Conservation (phyloP, 2,329 filamentous ascomycete genomes). For the Seiridium cupressi region DNA sequence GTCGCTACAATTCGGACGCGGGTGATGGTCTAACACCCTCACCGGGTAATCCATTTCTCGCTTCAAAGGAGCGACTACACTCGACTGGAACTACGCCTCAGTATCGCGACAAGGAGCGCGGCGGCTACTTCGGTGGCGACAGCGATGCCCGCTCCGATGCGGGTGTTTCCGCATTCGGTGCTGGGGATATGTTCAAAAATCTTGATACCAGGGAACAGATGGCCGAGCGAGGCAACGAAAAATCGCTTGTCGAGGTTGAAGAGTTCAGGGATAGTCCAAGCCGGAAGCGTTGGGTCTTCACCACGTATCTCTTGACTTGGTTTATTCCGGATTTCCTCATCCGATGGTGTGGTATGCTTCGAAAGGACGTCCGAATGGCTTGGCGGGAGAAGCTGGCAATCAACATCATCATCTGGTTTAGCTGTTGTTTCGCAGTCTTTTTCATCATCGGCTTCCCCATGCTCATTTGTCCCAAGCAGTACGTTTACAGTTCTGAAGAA, state of each 20-base stretch:
- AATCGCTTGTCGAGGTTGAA: slow-evolving; percentile 87
- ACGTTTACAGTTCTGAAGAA: slow-evolving; percentile 81
- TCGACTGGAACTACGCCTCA: slow-evolving; percentile 53
- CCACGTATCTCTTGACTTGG: slow-evolving; percentile 83
- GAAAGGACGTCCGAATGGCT: slow-evolving; percentile 87
- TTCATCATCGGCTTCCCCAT: slow-evolving; percentile 86
- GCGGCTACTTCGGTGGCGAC: slow-evolving; percentile 80
- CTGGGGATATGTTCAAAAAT: slow-evolving; percentile 97
- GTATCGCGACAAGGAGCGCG: slow-evolving; percentile 73
- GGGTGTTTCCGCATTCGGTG: slow-evolving; percentile 84
- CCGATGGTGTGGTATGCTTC: slow-evolving; percentile 73
- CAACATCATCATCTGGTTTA: slow-evolving; percentile 95
- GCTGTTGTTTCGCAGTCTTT: slow-evolving; percentile 75
- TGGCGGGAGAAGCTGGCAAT: slow-evolving; percentile 98
- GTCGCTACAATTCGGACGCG: slow-evolving; percentile 58
- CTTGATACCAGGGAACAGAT: slow-evolving; percentile 91
- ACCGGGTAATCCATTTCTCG: slow-evolving; percentile 59
- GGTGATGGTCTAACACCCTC: slow-evolving; percentile 58
- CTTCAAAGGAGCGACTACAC: slow-evolving; percentile 59
- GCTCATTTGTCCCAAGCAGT: slow-evolving; percentile 86
- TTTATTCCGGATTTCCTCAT: slow-evolving; percentile 84
- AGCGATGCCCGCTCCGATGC: slow-evolving; percentile 87
- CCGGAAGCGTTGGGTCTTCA: slow-evolving; percentile 86
- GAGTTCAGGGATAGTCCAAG: slow-evolving; percentile 73
- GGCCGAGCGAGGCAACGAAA: slow-evolving; percentile 91